Percentiles rank a stretch among this genome's conserved stretches.
These are phyloP conservation scores for Eucalyptus pauciflora DNA, from an alignment of 345 rosid species.

Conservation along the genomic window DNA sequence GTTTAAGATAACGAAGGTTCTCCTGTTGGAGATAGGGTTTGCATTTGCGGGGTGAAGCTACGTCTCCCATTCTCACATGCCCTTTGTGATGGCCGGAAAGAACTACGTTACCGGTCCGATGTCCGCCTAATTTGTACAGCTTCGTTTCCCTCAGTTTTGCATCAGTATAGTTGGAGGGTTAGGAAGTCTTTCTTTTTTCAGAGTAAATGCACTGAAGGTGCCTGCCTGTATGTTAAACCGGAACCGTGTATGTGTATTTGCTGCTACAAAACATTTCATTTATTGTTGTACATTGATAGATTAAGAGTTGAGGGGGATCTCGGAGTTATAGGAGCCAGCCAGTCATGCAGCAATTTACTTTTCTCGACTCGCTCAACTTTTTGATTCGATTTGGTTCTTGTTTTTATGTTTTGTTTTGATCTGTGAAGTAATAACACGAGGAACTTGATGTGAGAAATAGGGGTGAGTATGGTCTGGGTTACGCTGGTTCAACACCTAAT, in stretches of 20 bases:
- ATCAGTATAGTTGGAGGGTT: neutral
- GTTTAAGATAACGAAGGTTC: neutral
- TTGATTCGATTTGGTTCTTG: neutral
- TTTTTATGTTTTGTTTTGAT: neutral
- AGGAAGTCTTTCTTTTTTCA: neutral
- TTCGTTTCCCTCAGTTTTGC: neutral
- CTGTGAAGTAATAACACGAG: neutral
- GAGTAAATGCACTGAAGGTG: neutral
- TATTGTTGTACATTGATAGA: neutral
- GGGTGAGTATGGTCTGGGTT: too few species aligned
- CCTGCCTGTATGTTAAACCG: neutral
- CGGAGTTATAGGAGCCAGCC: neutral
- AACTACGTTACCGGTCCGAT: neutral
- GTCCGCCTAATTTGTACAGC: neutral
- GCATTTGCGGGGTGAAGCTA: neutral
- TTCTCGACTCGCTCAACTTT: neutral
- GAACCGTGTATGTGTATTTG: neutral
- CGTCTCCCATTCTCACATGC: neutral
- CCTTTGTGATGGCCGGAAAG: neutral
- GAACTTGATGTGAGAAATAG: neutral
- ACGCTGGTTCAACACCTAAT: too few species aligned
- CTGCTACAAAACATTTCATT: neutral
- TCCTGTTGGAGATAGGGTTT: neutral
- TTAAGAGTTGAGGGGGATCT: neutral
- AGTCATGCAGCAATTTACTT: neutral